Evolutionary conservation across 2,329 filamentous ascomycete genomes (phyloP).

Genomic region (Monosporascus sp.): DNA sequence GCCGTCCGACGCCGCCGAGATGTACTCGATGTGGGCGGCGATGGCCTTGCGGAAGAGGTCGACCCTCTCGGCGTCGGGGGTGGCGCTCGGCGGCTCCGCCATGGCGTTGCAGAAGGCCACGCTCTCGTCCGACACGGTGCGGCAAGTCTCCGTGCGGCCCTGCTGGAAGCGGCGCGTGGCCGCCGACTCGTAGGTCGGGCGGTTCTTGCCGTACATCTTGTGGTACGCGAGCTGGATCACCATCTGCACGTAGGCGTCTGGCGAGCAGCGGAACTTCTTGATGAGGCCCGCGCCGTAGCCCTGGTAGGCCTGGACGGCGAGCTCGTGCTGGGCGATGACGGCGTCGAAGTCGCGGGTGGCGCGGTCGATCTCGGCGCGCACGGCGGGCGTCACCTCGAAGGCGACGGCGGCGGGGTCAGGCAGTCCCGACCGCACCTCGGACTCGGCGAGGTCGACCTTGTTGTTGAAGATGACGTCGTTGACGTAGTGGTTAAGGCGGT

Average conservation of each 20-base stretch:
- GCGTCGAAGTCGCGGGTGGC: conserved; percentile 74
- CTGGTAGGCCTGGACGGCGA: conserved; percentile 92
- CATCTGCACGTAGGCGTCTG: conserved; percentile 97
- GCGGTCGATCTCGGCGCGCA: conserved; percentile 71
- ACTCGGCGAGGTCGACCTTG: conserved; percentile 83
- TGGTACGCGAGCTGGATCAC: conserved; percentile 96
- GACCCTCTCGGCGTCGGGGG: conserved; percentile 59
- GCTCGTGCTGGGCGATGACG: conserved; percentile 82
- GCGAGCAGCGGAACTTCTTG: conserved; percentile 98
- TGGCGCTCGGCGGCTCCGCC: conserved; percentile 58
- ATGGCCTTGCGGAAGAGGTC: conserved; percentile 78
- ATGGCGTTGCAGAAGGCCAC: conserved; percentile 88
- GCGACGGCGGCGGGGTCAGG: conserved; percentile 72
- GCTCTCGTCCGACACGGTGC: conserved; percentile 83
- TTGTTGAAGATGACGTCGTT: conserved; percentile 90
- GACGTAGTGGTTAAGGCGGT: conserved; percentile 92
- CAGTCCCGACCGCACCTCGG: conserved; percentile 72
- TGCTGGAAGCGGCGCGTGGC: conserved; percentile 92
- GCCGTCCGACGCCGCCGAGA: conserved; percentile 80
- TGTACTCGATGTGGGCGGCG: conserved; percentile 82
- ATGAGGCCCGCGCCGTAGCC: conserved; percentile 97
- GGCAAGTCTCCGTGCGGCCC: conserved; percentile 93
- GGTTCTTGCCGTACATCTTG: conserved; percentile 98
- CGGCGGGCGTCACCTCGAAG: conserved; percentile 71
- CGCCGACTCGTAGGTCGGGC: conserved; percentile 95